Evolutionary conservation across 2,329 filamentous ascomycete genomes (phyloP), one percentile per base, ranked within the genome.

Genomic region (Chlorencoelia australis): DNA sequence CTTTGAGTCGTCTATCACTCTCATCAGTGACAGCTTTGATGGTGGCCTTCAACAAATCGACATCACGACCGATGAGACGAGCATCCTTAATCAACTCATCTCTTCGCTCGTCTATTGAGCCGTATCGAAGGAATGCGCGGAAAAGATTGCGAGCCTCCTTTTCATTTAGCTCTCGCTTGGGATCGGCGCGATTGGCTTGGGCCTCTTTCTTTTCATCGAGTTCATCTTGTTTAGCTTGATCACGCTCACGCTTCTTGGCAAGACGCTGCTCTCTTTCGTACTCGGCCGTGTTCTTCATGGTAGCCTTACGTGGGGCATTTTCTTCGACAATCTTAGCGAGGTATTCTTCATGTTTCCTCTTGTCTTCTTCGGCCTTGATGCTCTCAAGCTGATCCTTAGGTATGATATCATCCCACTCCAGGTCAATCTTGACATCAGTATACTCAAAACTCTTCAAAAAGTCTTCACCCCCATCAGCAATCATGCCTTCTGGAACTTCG

Each of bases 391-490:
- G 79, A 6, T 94, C 87, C 41, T 88, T 87, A 1, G 91, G 93
- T 49, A 98, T 96, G 51, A 98, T 98, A 48, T 96, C 83, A 52
- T 98, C 91, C 91, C 91, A 98, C 49, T 93, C 87, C 17, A 96
- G 77, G 46, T 96, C 84, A 16, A 96, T 83, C 62, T 96, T 96
- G 60, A 96, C 89, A 59, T 98, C 91, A 1, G 91, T 95, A 54
- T 94, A 94, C 55, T 96, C 87, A 49, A 84, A 84, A 42, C 76
- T 80, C 49, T 73, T 78, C 65, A 98, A 79, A 60, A 96, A 98
- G 44, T 94, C 94, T 56, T 95, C 89, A 64, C 91, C 91, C 54
- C 91, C 93, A 54, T 89, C 91, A 40, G 88, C 94, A 28, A 94
- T 83, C 56, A 96, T 86, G 56, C 88, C 86, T 59, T 94, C 86